Evolutionary conservation across 1,284 basidiomycete species (phyloP).

Genomic region (Crucibulum parvulum): DNA sequence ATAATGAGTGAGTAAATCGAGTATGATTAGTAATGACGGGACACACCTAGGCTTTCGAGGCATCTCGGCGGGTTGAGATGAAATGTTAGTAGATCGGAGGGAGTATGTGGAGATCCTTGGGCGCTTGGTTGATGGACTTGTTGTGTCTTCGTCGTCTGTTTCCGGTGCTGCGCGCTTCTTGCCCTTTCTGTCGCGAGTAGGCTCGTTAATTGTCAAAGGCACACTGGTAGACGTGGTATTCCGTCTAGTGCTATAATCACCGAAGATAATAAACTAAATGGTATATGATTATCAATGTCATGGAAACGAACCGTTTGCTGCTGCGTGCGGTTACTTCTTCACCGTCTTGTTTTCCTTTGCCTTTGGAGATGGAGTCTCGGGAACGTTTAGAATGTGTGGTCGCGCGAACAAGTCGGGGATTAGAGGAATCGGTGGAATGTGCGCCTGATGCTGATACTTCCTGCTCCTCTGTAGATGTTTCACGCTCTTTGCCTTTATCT

Average conservation of each 20-base stretch:
- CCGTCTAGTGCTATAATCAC: slow-evolving; percentile 59
- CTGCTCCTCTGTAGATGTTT: slow-evolving; percentile 34
- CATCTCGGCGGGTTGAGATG: slow-evolving; percentile 60
- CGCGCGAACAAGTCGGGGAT: slow-evolving; percentile 47
- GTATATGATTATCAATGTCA: slow-evolving; percentile 23
- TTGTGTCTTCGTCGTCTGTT: slow-evolving; percentile 64
- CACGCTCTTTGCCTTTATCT: slow-evolving; percentile 45
- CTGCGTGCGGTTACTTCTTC: slow-evolving; percentile 53
- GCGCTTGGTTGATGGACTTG: slow-evolving; percentile 63
- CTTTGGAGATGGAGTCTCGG: slow-evolving; percentile 58
- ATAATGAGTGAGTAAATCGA: slow-evolving; percentile 11
- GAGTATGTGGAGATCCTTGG: slow-evolving; percentile 65
- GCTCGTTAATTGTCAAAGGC: slow-evolving; percentile 77
- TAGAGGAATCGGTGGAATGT: slow-evolving; percentile 40
- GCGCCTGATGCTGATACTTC: slow-evolving; percentile 35
- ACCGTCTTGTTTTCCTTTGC: slow-evolving; percentile 65
- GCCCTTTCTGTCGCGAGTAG: slow-evolving; percentile 73
- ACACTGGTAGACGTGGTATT: slow-evolving; percentile 52
- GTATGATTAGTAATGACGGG: slow-evolving; percentile 9
- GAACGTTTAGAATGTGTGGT: slow-evolving; percentile 57
- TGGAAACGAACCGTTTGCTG: slow-evolving; percentile 64
- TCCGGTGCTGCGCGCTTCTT: slow-evolving; percentile 86
- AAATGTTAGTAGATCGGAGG: slow-evolving; percentile 63
- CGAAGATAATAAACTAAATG: slow-evolving; percentile 5
- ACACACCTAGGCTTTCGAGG: slow-evolving; percentile 74